Evolutionary conservation across 2,329 filamentous ascomycete genomes (phyloP), one percentile per base, ranked within the genome.

Genomic region (Penicillium janthinellum): DNA sequence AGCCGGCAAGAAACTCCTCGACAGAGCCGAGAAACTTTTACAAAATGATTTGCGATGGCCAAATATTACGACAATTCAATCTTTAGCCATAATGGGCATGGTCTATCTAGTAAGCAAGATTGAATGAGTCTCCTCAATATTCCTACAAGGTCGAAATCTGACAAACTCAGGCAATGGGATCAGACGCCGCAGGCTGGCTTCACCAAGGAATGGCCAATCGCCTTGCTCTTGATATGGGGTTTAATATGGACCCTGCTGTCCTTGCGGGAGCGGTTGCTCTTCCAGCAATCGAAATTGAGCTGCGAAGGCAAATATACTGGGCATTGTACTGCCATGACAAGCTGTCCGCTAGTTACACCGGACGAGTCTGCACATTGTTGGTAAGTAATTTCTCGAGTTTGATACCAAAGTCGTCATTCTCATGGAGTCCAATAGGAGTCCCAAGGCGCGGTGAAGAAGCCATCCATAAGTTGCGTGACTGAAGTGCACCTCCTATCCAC

Each of bases 141-240:
- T 7, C 22, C 5, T 8, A 1, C 5, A 31, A 2, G 7, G 12
- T 11, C 25, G 4, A 41, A 58, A 62, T 22, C 65, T 5, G 8
- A 2, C 11, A 12, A 8, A 11, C 52, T 15, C 15, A 77, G 74
- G 70, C 73, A 5, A 70, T 70, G 11, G 75, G 75, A 2, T 67
- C 67, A 4, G 75, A 77, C 60, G 73, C 75, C 3, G 69, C 72
- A 1, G 72, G 74, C 1, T 77, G 74, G 74, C 67, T 77, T 8
- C 69, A 75, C 44, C 71, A 75, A n/a, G 75, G 75, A 1, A 76
- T 77, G 71, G 76, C 76, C 0, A 71, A 63, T 50, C 68, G 74
- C 3, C 56, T 78, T 12, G 70, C 69, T 10, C 67, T 77, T 0
- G 76, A 78, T 34, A 75, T 78, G 73, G 76, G 76, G 0, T 61